Evolutionary conservation across 768 basidiomycete species (phyloP).

Genomic region (Kwoniella europaea): DNA sequence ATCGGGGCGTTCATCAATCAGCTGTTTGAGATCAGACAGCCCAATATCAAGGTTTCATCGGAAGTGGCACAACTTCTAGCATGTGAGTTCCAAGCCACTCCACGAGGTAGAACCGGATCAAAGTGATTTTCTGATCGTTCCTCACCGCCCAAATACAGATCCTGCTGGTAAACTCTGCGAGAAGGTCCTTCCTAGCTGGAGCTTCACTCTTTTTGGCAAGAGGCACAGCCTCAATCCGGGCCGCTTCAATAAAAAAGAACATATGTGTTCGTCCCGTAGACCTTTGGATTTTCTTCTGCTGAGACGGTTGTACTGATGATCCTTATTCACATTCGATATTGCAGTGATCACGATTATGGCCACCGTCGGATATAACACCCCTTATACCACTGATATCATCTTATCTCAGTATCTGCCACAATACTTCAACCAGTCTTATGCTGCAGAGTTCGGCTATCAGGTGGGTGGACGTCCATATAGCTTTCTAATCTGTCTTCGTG

Average conservation of each 20-base stretch:
- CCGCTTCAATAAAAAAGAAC: constrained; percentile 54
- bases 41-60: constrained; percentile 68
- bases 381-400: constrained; percentile 49
- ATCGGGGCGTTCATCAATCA: constrained; percentile 64
- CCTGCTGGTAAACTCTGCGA: constrained; percentile 38
- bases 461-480: background rate
- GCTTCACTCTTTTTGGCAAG: constrained; percentile 35
- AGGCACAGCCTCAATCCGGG: constrained; percentile 47
- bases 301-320: no score
- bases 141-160: constrained; percentile 7
- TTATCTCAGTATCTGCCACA: constrained; percentile 37
- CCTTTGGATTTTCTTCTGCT: no score
- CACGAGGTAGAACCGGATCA: background rate
- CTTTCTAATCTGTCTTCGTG: no score
- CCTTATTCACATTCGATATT: no score
- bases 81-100: constrained; percentile 20
- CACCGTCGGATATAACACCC: constrained; percentile 41
- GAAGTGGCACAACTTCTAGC: constrained; percentile 76
- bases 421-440: constrained; percentile 54
- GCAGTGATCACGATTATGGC: constrained; percentile 50
- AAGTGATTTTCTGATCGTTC: background rate
- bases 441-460: constrained; percentile 34
- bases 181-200: constrained; percentile 28
- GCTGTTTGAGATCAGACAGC: constrained; percentile 63
- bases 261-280: constrained; percentile 25